phyloP scores from a whole-genome alignment of 352 stramenopile genomes.

The Pythium folliculosum region DNA sequence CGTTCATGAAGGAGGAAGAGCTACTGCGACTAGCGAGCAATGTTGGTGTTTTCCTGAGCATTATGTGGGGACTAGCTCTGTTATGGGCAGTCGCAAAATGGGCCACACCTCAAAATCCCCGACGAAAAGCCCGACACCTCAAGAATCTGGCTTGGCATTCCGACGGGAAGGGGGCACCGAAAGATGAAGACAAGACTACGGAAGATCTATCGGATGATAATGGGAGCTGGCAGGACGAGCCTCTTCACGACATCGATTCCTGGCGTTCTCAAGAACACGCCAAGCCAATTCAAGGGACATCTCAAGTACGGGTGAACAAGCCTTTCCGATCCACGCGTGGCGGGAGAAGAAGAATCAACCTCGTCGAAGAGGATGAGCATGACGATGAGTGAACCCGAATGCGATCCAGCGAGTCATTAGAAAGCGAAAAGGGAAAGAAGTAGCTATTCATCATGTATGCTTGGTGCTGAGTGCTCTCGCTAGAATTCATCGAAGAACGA shows the following conservation, averaged over 20 bases:
- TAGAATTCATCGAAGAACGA: conserved; percentile 67
- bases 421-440: neutral
- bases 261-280: neutral
- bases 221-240: neutral
- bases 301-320: too few relatives aligned
- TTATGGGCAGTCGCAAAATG: conserved; percentile 24
- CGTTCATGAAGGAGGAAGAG: neutral
- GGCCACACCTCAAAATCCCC: conserved; percentile 5
- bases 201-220: neutral
- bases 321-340: too few relatives aligned
- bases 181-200: neutral
- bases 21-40: neutral
- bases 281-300: neutral
- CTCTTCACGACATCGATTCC: neutral
- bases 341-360: neutral
- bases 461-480: neutral
- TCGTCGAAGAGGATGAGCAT: neutral
- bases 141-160: neutral
- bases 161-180: neutral
- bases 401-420: too few relatives aligned
- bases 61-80: conserved; percentile 20
- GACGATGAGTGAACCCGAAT: neutral
- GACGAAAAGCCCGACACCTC: neutral
- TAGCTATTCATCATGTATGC: neutral
- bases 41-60: neutral